Evolutionary conservation across 2,329 filamentous ascomycete genomes (phyloP), one percentile per base, ranked within the genome.

Genomic region (Stenocarpella maydis): DNA sequence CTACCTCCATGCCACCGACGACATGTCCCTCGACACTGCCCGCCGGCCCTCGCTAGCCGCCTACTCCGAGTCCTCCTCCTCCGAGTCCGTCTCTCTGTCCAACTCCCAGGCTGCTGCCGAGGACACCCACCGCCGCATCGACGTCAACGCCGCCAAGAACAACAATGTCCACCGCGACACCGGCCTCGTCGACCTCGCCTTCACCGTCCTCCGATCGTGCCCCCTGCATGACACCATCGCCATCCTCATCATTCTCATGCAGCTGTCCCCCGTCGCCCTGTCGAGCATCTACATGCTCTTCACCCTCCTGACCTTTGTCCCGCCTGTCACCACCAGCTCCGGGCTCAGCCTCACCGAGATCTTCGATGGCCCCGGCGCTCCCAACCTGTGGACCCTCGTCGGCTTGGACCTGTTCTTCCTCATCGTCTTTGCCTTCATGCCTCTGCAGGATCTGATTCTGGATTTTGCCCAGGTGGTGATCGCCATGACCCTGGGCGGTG

Each of bases 211-310:
- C 78, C 90, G 90, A 76, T 94, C 94, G 65, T 95, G 95, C 76
- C 95, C 95, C 66, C 90, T 97, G 77, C 92, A 94, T 82, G 95
- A 98, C 82, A 97, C 95, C 71, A 93, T 98, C 81, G 94, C 95
- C 78, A 97, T 98, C 77, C 90, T 98, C 79, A 97, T 98, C 81
- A 92, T 98, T 76, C 88, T 98, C 74, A 92, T 98, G 81, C 95
- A 97, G 78, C 89, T 98, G 12, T 95, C 95, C 37, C 93, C 95
- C 26, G 91, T 95, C 76, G 90, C 95, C 69, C 87, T 98, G 76
- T 95, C 94, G 73, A 86, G 94, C 79, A 93, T 97, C 76, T 97
- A 98, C 81, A 91, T 94, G 78, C 88, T 97, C 74, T 98, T 98
- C 82, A 94, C 95, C 74, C 91, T 94, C 73, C 87, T 98, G 78